phyloP scores from a whole-genome alignment of 23 red algal species.

The Agarophyton chilense region DNA sequence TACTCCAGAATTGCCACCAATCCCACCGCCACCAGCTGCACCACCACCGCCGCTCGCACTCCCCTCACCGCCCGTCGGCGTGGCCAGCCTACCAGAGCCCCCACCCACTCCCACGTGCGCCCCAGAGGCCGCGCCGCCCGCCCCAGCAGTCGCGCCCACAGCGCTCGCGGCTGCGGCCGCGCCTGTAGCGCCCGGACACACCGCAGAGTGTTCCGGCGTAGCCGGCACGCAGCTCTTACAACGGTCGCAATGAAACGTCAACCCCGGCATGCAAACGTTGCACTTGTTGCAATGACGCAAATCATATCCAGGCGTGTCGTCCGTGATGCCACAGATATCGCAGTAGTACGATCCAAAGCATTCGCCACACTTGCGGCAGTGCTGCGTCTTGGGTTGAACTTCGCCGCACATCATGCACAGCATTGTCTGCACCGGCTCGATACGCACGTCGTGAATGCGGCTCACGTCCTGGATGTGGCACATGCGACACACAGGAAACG shows the following conservation, averaged over 20 bases:
- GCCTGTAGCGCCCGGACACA: conserved; percentile 20
- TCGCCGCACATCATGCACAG: conserved; percentile 77
- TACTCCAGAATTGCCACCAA: too few species aligned
- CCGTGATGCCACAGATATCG: conserved; percentile 65
- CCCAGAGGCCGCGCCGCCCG: background rate
- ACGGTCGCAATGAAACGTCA: conserved; percentile 73
- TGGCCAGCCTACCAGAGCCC: background rate
- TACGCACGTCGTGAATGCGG: conserved; percentile 71
- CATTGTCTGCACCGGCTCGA: conserved; percentile 75
- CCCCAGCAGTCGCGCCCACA: background rate
- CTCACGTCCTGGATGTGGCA: conserved; percentile 68
- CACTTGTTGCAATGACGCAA: conserved; percentile 66
- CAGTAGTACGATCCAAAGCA: conserved; percentile 74
- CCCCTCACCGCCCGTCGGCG: too few species aligned
- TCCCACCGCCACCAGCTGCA: background rate
- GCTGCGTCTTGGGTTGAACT: conserved; percentile 68
- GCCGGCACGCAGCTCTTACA: conserved; percentile 70
- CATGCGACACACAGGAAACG: conserved; percentile 74
- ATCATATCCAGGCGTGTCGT: conserved; percentile 61
- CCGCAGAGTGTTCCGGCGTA: conserved; percentile 57
- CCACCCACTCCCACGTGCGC: background rate
- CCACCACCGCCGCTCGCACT: background rate
- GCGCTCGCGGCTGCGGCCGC: background rate
- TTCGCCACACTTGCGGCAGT: conserved; percentile 56
- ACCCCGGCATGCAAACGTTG: conserved; percentile 70